A percentile compares a stretch with the other conserved stretches of the same genome.
These are phyloP conservation scores for Aspergillus sparsus DNA, from an alignment of 495 filamentous ascomycete genomes.

Conservation along the genomic window DNA sequence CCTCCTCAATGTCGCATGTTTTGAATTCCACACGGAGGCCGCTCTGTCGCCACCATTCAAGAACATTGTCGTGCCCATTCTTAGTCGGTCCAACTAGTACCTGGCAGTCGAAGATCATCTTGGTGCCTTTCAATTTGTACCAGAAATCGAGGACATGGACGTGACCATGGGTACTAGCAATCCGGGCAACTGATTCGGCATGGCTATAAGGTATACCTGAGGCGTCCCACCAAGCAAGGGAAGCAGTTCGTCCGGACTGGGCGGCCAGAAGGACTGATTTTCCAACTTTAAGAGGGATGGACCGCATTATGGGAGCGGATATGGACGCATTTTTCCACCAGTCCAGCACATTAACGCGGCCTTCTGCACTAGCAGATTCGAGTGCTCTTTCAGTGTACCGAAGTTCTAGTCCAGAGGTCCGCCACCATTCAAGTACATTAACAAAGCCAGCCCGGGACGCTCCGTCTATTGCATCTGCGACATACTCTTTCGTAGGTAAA, in stretches of 20 bases:
- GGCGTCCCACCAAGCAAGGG: constrained; percentile 80
- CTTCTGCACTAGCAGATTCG: constrained; percentile 79
- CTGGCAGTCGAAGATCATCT: constrained; percentile 86
- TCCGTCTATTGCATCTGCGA: constrained; percentile 78
- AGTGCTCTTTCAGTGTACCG: constrained; percentile 84
- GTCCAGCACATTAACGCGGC: constrained; percentile 78
- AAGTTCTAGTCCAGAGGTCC: constrained; percentile 71
- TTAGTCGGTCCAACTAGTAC: constrained; percentile 86
- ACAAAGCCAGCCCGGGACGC: constrained; percentile 81
- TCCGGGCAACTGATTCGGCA: constrained; percentile 74
- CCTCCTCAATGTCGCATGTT: constrained; percentile 93
- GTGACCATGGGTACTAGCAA: constrained; percentile 83
- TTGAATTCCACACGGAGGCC: constrained; percentile 84
- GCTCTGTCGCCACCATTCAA: constrained; percentile 89
- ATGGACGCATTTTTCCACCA: constrained; percentile 78
- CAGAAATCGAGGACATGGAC: constrained; percentile 81
- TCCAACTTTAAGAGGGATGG: constrained; percentile 70
- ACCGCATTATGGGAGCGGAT: constrained; percentile 28
- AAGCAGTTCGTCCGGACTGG: constrained; percentile 69
- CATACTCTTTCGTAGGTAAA: constrained; percentile 77
- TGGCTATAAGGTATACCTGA: constrained; percentile 73
- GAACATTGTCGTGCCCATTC: constrained; percentile 76
- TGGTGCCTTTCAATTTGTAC: constrained; percentile 74
- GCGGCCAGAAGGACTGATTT: constrained; percentile 78
- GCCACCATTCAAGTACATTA: constrained; percentile 90